A percentile compares a stretch with the other conserved stretches of the same genome.
Evolutionary conservation across 352 stramenopile genomes (phyloP).

Genomic region (Thalassiosira pacifica): DNA sequence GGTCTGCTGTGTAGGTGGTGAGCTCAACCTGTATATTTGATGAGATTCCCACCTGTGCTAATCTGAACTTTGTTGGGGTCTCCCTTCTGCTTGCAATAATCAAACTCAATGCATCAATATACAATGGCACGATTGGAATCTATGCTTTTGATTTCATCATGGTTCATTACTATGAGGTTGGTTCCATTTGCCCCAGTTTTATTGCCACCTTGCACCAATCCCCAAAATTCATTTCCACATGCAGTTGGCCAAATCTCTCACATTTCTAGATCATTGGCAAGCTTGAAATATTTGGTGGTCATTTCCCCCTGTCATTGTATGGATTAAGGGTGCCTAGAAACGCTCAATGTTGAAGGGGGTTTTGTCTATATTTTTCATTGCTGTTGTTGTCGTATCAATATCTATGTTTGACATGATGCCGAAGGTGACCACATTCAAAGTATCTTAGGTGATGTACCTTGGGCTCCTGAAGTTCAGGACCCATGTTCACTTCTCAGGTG

Average conservation of each 20-base stretch:
- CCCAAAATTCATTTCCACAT: slow-evolving; percentile 50
- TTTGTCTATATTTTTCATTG: background rate
- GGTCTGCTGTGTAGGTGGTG: slow-evolving; percentile 40
- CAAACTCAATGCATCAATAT: slow-evolving; percentile 48
- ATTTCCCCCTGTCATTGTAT: background rate
- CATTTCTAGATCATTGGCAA: slow-evolving; percentile 12
- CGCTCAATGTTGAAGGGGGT: background rate
- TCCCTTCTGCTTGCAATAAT: slow-evolving; percentile 40
- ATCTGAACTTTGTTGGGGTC: slow-evolving; percentile 40
- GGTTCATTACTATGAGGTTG: slow-evolving; percentile 60
- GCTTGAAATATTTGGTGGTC: slow-evolving; percentile 18
- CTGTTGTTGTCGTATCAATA: background rate
- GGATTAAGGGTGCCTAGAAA: slow-evolving; percentile 1
- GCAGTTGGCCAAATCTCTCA: slow-evolving; percentile 37
- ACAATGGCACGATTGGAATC: slow-evolving; percentile 25
- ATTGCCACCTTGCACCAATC: slow-evolving; percentile 36
- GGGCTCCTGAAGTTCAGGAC: background rate
- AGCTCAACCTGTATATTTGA: slow-evolving; percentile 45
- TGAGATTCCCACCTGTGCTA: slow-evolving; percentile 47
- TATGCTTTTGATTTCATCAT: slow-evolving; percentile 31
- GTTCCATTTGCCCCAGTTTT: slow-evolving; percentile 24
- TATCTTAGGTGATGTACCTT: background rate
- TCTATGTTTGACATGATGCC: background rate
- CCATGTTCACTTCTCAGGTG: too few species aligned
- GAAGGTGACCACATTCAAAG: background rate